phyloP scores from a whole-genome alignment of 306 rosid genomes.

The Ceratonia siliqua region DNA sequence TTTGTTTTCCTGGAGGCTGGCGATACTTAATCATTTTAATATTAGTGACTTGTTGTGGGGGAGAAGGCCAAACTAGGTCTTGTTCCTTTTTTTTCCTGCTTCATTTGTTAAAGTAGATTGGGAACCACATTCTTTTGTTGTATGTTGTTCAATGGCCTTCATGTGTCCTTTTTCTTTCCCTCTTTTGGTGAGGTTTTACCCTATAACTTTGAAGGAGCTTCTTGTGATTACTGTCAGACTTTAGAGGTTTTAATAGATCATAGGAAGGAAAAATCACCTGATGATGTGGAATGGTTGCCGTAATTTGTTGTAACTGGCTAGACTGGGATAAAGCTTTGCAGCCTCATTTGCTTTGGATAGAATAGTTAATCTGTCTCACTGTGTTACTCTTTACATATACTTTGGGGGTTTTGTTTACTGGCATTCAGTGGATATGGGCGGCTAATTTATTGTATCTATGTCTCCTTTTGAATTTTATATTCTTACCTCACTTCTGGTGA shows the following conservation, averaged over 20 bases:
- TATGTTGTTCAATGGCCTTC: neutral
- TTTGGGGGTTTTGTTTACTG: conserved; percentile 1
- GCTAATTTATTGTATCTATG: neutral
- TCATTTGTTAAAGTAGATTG: neutral
- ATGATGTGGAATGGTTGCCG: conserved; percentile 9
- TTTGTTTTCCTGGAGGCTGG: neutral
- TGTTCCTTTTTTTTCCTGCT: neutral
- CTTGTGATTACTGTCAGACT: neutral
- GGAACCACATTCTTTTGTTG: neutral
- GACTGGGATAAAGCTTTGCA: neutral
- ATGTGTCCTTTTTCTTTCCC: neutral
- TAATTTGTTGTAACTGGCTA: conserved; percentile 7
- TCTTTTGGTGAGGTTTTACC: neutral
- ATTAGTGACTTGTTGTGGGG: neutral
- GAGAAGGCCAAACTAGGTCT: neutral
- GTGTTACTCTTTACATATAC: conserved; percentile 4
- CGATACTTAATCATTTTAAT: neutral
- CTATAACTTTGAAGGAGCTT: too few species aligned
- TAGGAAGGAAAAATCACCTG: neutral
- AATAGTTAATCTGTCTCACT: neutral
- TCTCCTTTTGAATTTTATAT: neutral
- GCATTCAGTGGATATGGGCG: neutral
- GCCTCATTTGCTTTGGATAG: conserved; percentile 20
- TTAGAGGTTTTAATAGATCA: neutral
- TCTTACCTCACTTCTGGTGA: neutral